phyloP scores from a whole-genome alignment of 108 stramenopile genomes.

The Fragilaria crotonensis region DNA sequence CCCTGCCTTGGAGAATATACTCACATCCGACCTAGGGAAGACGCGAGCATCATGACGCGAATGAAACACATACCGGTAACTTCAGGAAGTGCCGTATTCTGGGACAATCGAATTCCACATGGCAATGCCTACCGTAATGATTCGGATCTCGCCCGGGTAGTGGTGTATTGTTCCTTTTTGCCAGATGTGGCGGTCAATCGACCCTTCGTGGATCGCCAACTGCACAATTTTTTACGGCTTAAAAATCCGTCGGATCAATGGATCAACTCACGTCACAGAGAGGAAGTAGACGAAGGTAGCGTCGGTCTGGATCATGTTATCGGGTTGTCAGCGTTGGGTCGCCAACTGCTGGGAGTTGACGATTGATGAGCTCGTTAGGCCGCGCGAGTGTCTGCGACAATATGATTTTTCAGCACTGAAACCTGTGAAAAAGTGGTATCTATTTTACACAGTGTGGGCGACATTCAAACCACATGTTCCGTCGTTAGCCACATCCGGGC shows the following conservation, averaged over 20 bases:
- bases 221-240: constrained; percentile 28
- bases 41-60: constrained; percentile 54
- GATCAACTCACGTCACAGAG: constrained; percentile 25
- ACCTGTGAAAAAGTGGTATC: too few species aligned
- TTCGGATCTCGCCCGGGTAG: constrained; percentile 49
- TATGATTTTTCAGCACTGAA: not conserved
- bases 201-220: constrained; percentile 58
- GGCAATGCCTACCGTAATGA: constrained; percentile 77
- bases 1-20: constrained; percentile 90
- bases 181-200: constrained; percentile 77
- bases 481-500: too few species aligned
- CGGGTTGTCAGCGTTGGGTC: constrained; percentile 18
- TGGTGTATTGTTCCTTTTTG: constrained; percentile 84
- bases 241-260: constrained; percentile 52
- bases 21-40: constrained; percentile 81
- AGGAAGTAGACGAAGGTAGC: not conserved
- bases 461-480: too few species aligned
- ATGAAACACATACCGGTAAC: constrained; percentile 70
- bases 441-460: too few species aligned
- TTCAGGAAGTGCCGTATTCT: constrained; percentile 83
- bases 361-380: constrained; percentile 8
- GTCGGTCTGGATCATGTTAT: not conserved
- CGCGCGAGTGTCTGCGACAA: not conserved
- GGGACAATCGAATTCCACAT: constrained; percentile 91
- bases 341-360: constrained; percentile 32